Base-by-base conservation (phyloP, 169 alveolate species). In the Neospora caninum region DNA sequence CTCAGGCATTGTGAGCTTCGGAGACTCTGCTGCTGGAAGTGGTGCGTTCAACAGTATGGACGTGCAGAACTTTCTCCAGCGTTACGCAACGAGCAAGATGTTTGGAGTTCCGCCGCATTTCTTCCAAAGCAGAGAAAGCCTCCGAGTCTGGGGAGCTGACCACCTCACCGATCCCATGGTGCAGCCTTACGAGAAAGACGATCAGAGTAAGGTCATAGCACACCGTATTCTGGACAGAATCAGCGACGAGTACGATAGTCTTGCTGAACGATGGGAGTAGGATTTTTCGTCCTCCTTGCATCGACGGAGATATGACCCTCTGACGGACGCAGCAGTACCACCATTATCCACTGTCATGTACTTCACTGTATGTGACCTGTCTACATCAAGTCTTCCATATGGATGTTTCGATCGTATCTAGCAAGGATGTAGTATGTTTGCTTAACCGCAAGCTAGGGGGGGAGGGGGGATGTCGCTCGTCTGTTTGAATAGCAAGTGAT, bases 91-190 rank as follows among this genome's bases (percentile, higher is more conserved):
- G 9, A 41, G 38, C 41, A 39, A 4, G 39, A 82, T 82, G 89
- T 64, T 92, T 42, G 67, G 80, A 27, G 4, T 92, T 9, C 95
- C 95, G 73, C n/a, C 88, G 42, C 64, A 41, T 27, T 84, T 83
- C 69, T 92, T 92, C 82, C 89, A 92, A 31, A 84, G 93, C 45
- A 86, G 92, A 43, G 92, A 88, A 20, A 82, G 88, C 34, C 31
- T 92, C 25, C 95, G 92, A 25, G 69, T 88, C 20, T 92, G 93
- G 92, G 95, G 93, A 39, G 92, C 31, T 0, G 92, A 92, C 16
- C 69, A 84, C 7, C 31, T 92, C 31, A 49, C 69, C 13, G 95
- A 92, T 29, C 95, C 95, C 41, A 58, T 82, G 34, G 80, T 92
- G 78, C 95, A 92, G 92, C 95, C 95, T 10, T 82, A 82, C 89